Evolutionary conservation across 2,329 filamentous ascomycete genomes (phyloP), one percentile per base, ranked within the genome.

Genomic region (Alternaria infectoria): DNA sequence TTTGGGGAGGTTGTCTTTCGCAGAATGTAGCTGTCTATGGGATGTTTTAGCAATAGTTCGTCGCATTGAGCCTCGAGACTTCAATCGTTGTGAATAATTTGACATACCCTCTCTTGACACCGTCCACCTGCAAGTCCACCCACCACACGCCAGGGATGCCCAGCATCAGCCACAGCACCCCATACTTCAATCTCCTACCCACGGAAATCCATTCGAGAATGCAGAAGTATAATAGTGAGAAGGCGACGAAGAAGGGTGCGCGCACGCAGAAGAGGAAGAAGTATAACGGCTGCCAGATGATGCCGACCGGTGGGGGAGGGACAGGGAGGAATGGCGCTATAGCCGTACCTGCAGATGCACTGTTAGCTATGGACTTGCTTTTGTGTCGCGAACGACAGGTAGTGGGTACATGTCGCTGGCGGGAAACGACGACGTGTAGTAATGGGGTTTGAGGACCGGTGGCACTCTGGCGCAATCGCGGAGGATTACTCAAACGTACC

Each of bases 121-220:
- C 95, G 79, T 99, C 96, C 69, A 99, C 93, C 80, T 97, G 95
- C n/a, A 99, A 84, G 81, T 99, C 96, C 60, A 97, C 90, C 95
- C 95, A 98, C 93, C 94, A 98, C 61, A 99, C 92, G 26, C 96
- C 95, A 0, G 94, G 93, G 62, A 97, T 91, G 40, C 89, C 91
- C 71, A 99, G 87, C 69, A 98, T 87, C 64, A 89, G 87, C 95
- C 96, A 98, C 57, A 98, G 83, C 52, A 93, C 88, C 12, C 92
- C 88, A 82, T 98, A 98, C 75, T 93, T 93, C 46, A 89, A 82
- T 32, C 89, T 75, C 9, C 86, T 86, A 1, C 88, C 89, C 10
- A 91, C 85, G 0, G 93, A 93, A 13, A 97, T 87, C 86, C 90
- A 92, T 82, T 95, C 92, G 57, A 98, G 86, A 64, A 97, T 74